Evolutionary conservation across 768 basidiomycete species (phyloP).

Genomic region (Tricholoma sp.): DNA sequence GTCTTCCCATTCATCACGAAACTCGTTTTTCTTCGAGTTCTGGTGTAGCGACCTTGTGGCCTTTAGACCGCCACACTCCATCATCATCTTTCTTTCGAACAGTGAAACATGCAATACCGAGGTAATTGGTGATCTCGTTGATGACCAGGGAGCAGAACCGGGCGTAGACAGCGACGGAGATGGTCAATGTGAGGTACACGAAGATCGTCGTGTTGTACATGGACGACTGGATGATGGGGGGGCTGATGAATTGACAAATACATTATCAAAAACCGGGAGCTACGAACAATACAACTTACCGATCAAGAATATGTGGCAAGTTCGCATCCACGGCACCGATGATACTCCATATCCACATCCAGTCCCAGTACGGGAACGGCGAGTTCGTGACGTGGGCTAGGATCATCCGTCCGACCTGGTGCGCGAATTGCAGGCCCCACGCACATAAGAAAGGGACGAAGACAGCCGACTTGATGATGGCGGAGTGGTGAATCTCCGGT

Average conservation of each 20-base stretch:
- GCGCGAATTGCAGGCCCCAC: conserved; percentile 91
- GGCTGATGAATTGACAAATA: conserved; percentile 24
- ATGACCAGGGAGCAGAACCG: conserved; percentile 84
- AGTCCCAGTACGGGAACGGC: conserved; percentile 83
- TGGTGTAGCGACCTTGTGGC: conserved; percentile 7
- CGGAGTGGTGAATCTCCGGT: conserved; percentile 52
- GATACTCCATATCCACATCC: conserved; percentile 79
- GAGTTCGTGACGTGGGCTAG: conserved; percentile 84
- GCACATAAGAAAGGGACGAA: conserved; percentile 87
- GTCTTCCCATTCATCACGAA: background rate
- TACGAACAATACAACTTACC: conserved; percentile 39
- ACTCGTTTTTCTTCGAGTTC: conserved; percentile 1
- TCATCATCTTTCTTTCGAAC: conserved; percentile 77
- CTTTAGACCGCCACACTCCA: conserved; percentile 49
- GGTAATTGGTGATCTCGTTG: conserved; percentile 79
- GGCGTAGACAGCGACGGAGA: conserved; percentile 68
- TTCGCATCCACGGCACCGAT: conserved; percentile 83
- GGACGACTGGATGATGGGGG: conserved; percentile 72
- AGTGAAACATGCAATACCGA: conserved; percentile 94
- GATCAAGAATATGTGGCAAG: conserved; percentile 56
- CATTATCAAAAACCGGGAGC: background rate
- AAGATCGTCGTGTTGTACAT: conserved; percentile 59
- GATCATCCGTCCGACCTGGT: conserved; percentile 90
- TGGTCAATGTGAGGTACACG: conserved; percentile 34
- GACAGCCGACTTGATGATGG: conserved; percentile 69